Conservation (phyloP, 2,329 filamentous ascomycete species). For the Colletotrichum eremochloae region DNA sequence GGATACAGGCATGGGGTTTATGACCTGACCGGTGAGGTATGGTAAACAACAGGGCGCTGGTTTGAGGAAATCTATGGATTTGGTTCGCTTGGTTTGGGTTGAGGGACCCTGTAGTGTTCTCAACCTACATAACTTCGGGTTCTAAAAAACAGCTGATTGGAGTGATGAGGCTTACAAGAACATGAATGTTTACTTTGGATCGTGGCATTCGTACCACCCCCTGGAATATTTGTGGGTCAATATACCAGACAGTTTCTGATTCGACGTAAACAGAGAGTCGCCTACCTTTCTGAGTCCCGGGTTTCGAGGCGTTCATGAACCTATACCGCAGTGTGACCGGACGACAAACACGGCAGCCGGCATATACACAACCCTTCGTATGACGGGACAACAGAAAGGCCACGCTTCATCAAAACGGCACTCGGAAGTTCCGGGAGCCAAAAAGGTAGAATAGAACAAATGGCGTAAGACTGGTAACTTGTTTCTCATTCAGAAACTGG, state of each 20-base stretch:
- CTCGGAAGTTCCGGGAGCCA: not conserved
- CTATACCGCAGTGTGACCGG: not conserved
- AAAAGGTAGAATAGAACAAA: not conserved
- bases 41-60: not conserved
- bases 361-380: slow-evolving; percentile 22
- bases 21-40: no score
- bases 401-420: not conserved
- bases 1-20: not conserved
- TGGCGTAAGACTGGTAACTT: not conserved
- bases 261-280: not conserved
- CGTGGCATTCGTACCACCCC: not conserved
- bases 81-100: not conserved
- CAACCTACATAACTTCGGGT: not conserved
- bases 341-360: slow-evolving; percentile 2
- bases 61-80: not conserved
- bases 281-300: not conserved
- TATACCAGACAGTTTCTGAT: not conserved
- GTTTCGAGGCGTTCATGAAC: slow-evolving; percentile 10
- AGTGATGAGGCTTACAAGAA: not conserved
- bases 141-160: not conserved
- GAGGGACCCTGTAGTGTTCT: no score
- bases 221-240: not conserved
- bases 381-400: not conserved
- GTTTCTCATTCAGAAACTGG: not conserved
- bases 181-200: not conserved